Evolutionary conservation across 2,329 filamentous ascomycete species (phyloP).

Genomic region (Ophiostoma piceae): DNA sequence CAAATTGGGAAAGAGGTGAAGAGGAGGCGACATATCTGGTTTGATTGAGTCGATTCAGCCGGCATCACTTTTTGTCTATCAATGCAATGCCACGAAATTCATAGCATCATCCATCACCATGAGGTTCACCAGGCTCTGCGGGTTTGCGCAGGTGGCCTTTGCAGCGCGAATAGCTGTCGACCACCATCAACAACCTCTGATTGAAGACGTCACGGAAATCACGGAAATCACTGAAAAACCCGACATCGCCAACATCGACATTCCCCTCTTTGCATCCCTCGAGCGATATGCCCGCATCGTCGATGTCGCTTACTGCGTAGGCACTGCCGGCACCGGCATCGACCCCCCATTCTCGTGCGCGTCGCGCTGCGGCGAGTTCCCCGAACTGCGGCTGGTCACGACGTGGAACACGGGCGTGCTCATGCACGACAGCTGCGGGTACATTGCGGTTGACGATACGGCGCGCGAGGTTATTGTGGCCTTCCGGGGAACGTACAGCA

Average conservation of each 20-base stretch:
- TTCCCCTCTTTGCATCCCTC: conserved; percentile 67
- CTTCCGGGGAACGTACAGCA: conserved; percentile 90
- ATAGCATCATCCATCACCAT: neutral
- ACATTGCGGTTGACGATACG: conserved; percentile 78
- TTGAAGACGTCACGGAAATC: neutral
- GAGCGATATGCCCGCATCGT: conserved; percentile 87
- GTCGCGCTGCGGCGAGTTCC: conserved; percentile 80
- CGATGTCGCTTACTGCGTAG: conserved; percentile 92
- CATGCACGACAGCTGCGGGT: conserved; percentile 87
- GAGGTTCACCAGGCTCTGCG: neutral
- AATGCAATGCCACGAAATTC: neutral
- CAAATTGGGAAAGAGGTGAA: neutral
- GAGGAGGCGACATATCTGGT: neutral
- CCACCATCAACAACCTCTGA: neutral
- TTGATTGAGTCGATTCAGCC: neutral
- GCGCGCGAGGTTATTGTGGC: conserved; percentile 63
- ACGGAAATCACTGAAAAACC: neutral
- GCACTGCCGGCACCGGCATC: conserved; percentile 78
- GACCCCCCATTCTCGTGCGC: conserved; percentile 76
- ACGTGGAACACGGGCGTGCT: conserved; percentile 89
- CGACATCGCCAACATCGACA: conserved; percentile 42
- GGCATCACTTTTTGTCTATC: neutral
- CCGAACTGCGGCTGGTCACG: conserved; percentile 68
- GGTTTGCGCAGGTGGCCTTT: neutral
- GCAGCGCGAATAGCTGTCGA: neutral